phyloP scores from a whole-genome alignment of 2,329 filamentous ascomycete species.

The Penicillium sp. region DNA sequence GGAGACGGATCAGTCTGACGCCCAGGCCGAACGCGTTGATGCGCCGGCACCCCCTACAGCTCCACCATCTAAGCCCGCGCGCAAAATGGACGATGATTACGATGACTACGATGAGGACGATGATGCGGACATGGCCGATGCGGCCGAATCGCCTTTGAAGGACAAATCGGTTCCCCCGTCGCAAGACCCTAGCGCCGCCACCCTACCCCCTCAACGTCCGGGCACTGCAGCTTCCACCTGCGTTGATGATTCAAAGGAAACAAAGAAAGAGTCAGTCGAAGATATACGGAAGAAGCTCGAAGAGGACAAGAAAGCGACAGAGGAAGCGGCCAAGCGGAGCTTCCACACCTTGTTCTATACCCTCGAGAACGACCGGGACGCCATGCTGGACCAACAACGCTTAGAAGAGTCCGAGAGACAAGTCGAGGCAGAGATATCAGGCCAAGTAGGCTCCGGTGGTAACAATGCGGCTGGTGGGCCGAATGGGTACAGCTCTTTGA shows the following conservation, averaged over 20 bases:
- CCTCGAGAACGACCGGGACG: conserved; percentile 89
- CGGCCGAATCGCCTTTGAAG: conserved; percentile 55
- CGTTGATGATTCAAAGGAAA: conserved; percentile 61
- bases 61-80: conserved; percentile 60
- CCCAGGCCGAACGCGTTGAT: conserved; percentile 51
- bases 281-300: conserved; percentile 92
- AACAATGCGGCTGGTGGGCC: conserved; percentile 56
- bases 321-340: conserved; percentile 84
- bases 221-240: conserved; percentile 66
- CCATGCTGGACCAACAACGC: conserved; percentile 97
- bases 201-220: conserved; percentile 71
- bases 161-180: conserved; percentile 56
- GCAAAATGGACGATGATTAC: conserved; percentile 80
- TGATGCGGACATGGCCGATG: conserved; percentile 60
- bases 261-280: conserved; percentile 70
- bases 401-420: conserved; percentile 96
- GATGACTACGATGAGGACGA: conserved; percentile 68
- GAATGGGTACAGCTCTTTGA: conserved; percentile 83
- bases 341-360: conserved; percentile 96
- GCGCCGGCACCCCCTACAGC: conserved; percentile 51
- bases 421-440: conserved; percentile 91
- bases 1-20: conserved; percentile 47
- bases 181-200: conserved; percentile 63
- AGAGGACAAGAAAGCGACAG: conserved; percentile 86
- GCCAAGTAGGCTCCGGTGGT: conserved; percentile 59